These are phyloP conservation scores for Clitoria ternatea DNA, from an alignment of 306 rosid species.

Conservation along the genomic window DNA sequence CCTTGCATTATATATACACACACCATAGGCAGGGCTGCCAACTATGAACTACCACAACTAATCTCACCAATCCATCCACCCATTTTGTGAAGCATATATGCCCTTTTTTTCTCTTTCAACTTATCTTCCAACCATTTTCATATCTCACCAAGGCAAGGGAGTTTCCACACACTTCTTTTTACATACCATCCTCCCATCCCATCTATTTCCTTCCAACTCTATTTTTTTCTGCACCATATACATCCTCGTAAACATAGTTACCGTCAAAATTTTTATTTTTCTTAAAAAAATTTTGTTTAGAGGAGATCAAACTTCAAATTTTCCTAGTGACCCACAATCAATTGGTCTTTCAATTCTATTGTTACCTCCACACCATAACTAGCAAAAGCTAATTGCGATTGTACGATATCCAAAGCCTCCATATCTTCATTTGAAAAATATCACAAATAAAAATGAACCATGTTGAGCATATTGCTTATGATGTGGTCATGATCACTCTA, in stretches of 20 bases:
- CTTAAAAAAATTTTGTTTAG: no score
- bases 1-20: no score
- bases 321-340: no score
- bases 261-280: no score
- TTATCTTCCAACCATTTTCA: slow-evolving; percentile 13
- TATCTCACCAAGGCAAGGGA: neutral
- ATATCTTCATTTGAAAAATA: neutral
- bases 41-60: slow-evolving; percentile 47
- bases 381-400: neutral
- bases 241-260: no score
- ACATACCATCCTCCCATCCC: slow-evolving; percentile 22
- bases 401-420: neutral
- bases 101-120: slow-evolving; percentile 6
- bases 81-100: slow-evolving; percentile 26
- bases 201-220: slow-evolving; percentile 5
- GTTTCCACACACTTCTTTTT: slow-evolving; percentile 18
- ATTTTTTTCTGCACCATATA: no score
- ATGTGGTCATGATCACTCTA: slow-evolving; percentile 37
- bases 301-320: no score
- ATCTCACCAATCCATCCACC: slow-evolving; percentile 39
- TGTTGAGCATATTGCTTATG: slow-evolving; percentile 39
- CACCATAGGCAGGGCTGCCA: slow-evolving; percentile 50
- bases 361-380: no score
- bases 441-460: slow-evolving; percentile 38
- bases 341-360: no score